A percentile compares a stretch with the other conserved stretches of the same genome.
phyloP scores from a whole-genome alignment of 1,284 basidiomycete species.

The Ceratobasidium sp. region DNA sequence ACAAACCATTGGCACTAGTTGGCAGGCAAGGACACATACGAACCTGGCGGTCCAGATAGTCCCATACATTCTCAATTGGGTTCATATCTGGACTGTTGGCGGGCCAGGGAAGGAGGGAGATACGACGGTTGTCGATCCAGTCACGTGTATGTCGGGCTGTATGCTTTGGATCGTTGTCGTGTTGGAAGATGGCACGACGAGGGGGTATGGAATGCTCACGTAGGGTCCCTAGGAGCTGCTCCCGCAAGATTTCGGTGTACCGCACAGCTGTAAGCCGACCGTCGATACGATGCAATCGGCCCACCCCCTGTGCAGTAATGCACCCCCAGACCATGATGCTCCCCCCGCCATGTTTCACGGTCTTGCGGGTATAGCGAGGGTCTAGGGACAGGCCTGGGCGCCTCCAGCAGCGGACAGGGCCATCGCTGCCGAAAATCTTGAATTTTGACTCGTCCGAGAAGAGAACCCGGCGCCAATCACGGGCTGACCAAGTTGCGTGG shows the following conservation, averaged over 20 bases:
- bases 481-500: not conserved
- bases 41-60: conserved; percentile 4
- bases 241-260: conserved; percentile 51
- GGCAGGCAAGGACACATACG: not conserved
- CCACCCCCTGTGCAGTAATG: conserved; percentile 49
- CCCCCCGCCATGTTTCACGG: conserved; percentile 51
- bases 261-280: conserved; percentile 49
- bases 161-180: conserved; percentile 35
- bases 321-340: conserved; percentile 47
- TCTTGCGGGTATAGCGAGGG: conserved; percentile 45
- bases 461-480: conserved; percentile 39
- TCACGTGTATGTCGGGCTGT: not conserved
- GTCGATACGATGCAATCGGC: conserved; percentile 49
- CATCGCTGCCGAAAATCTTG: conserved; percentile 50
- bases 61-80: conserved; percentile 25
- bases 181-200: conserved; percentile 7
- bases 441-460: conserved; percentile 50
- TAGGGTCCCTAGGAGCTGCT: conserved; percentile 50
- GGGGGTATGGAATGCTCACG: conserved; percentile 45
- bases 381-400: conserved; percentile 45
- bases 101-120: conserved; percentile 20
- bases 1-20: not conserved
- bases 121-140: not conserved
- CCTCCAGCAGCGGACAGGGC: conserved; percentile 44
- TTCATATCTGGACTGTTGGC: conserved; percentile 26